Base-by-base conservation (phyloP, 371 early-diverging fungal genomes). In the Mucor ambiguus region DNA sequence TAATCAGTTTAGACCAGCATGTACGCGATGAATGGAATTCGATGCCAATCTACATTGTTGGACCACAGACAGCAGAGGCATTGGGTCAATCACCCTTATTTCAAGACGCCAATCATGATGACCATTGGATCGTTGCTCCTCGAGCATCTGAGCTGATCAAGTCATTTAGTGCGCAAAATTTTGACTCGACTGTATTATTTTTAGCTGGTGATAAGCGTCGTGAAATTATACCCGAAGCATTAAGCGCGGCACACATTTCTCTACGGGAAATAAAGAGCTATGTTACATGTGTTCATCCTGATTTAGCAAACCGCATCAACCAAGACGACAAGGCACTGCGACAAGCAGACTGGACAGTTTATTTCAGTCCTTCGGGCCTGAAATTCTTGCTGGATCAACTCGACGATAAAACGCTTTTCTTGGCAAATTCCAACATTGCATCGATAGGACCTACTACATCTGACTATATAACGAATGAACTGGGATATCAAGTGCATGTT, bases 341-440 rank as follows among this genome's bases (percentile, higher is more conserved):
- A 18, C 22, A 12, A 26, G 20, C 60, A 46, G 68, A 68, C n/a
- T 87, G 87, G 89, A 35, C 73, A 3, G 82, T 82, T 10, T 83
- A 78, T 63, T 89, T 86, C 67, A 89, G 89, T 74, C 89, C 89
- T 30, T 87, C 87, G 3, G 87, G 87, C 3, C 69, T 85, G 11
- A 73, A 83, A 58, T 75, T 79, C 57, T 67, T 80, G 0, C 38
- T 78, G 24, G 14, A 52, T 52, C 52, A 52, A 16, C 28, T 60
- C 29, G 48, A 14, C 0, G 54, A 54, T 24, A 22, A 41, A 12
- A 9, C 24, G 66, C 63, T 61, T 26, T 28, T 52, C 52, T 52
- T 52, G 52, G 52, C 52, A 52, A 52, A 52, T 11, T 3, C 68
- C 11, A 65, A 69, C n/a, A 60, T 79, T 11, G 87, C 82, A 16